Evolutionary conservation across 192 early-diverging fungal genomes (phyloP), one percentile per base, ranked within the genome.

Genomic region (Coemansia reversa): DNA sequence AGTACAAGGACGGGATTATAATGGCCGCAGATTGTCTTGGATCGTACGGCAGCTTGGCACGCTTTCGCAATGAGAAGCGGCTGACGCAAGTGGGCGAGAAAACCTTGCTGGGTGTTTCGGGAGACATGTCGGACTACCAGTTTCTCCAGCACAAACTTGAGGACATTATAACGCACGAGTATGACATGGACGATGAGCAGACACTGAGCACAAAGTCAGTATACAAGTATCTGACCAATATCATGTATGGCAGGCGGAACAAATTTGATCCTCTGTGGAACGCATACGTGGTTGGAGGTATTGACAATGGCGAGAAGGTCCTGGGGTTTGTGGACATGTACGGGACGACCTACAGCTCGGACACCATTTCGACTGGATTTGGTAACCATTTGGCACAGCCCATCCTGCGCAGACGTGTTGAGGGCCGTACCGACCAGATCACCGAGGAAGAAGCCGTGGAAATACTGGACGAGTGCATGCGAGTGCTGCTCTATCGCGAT

Each of bases 1-100:
- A 93, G 82, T 98, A 92, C 87, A 96, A 94, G 75, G 94, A 95
- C 64, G 97, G 97, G 58, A 85, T 98, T 35, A 96, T 98, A 90
- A 86, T 98, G 76, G 93, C 93, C 7, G 91, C 94, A 12, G 97
- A 98, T 75, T 94, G 89, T 68, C 82, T 98, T 54, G 96, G 90
- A 29, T 97, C 97, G 16, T 98, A 95, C 74, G 97, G 97, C 56
- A 92, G 90, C 18, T 69, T 97, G 63, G 92, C 95, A 20, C 89
- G 92, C 55, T 96, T 96, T 89, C 89, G 92, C 56, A 88, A 94
- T 69, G 88, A 93, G 49, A 86, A 94, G 78, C 86, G 97, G 32
- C 72, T 98, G 62, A 69, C 87, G 62, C 63, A 85, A 32, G 90
- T 93, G 9, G 92, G 94, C 49, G 85, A 94, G 45, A 81, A 80